A percentile compares a stretch with the other conserved stretches of the same genome.
Evolutionary conservation across 805 yeast genomes (phyloP).

Genomic region (Candida quercuum): DNA sequence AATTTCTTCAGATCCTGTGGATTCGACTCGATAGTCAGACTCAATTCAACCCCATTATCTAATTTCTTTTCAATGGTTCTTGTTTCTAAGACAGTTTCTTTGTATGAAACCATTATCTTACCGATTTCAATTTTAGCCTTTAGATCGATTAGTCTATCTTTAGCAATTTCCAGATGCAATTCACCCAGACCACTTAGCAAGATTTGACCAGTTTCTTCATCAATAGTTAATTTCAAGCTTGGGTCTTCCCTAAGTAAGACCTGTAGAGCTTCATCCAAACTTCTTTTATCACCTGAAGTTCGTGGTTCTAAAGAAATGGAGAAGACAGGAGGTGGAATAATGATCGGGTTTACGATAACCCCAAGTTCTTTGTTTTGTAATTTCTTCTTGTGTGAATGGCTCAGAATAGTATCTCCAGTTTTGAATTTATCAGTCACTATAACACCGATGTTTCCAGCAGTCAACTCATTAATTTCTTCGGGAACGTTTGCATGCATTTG

Average conservation of each 20-base stretch:
- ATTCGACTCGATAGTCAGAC: conserved; percentile 28
- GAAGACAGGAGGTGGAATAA: conserved; percentile 89
- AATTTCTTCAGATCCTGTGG: conserved; percentile 20
- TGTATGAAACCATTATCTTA: conserved; percentile 83
- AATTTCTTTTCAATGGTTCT: conserved; percentile 10
- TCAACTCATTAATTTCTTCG: conserved; percentile 56
- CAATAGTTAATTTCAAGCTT: conserved; percentile 61
- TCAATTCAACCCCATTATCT: conserved; percentile 21
- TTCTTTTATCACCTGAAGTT: conserved; percentile 73
- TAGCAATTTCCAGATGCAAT: conserved; percentile 84
- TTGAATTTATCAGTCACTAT: conserved; percentile 50
- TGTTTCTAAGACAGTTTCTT: conserved; percentile 49
- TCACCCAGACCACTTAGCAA: conserved; percentile 96
- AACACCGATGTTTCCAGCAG: conserved; percentile 88
- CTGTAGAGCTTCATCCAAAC: conserved; percentile 64
- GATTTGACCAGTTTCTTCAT: conserved; percentile 87
- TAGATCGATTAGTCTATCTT: conserved; percentile 74
- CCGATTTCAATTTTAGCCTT: conserved; percentile 79
- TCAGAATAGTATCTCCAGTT: conserved; percentile 88
- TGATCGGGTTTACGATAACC: conserved; percentile 65
- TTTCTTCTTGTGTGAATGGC: conserved; percentile 50
- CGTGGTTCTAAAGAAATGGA: conserved; percentile 79
- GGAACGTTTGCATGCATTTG: conserved; percentile 88
- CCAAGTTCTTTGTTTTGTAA: conserved; percentile 38
- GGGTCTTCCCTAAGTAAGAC: conserved; percentile 85